Evolutionary conservation across 495 filamentous ascomycete species (phyloP).

Genomic region (Penicillium tannophilum): DNA sequence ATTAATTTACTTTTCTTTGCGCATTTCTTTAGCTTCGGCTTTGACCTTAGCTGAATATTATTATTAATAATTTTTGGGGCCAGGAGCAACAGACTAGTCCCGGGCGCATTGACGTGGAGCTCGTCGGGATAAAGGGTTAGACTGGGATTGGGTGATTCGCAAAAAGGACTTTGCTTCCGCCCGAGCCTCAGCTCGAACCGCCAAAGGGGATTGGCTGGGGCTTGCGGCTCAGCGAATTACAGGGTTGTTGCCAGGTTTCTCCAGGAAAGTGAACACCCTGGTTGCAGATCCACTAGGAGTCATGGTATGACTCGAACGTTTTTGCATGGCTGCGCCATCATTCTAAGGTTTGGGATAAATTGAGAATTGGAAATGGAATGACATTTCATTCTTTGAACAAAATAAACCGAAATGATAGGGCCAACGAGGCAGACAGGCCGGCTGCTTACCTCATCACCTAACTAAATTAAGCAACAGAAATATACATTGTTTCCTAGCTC

Average conservation of each 20-base stretch:
- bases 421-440: constrained; percentile 21
- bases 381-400: constrained; percentile 1
- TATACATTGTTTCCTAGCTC: constrained; percentile 6
- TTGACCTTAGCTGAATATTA: background rate
- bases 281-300: constrained; percentile 1
- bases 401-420: background rate
- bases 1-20: background rate
- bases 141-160: background rate
- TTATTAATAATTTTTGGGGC: background rate
- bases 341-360: background rate
- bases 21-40: constrained; percentile 1
- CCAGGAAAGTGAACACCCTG: background rate
- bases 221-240: constrained; percentile 1
- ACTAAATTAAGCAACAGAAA: constrained; percentile 19
- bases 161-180: background rate
- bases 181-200: background rate
- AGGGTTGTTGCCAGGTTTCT: background rate
- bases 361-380: background rate
- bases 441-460: constrained; percentile 19
- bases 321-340: background rate
- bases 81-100: constrained; percentile 9
- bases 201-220: background rate
- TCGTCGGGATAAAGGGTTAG: background rate
- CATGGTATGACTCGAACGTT: constrained; percentile 3
- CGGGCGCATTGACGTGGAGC: constrained; percentile 6